Base-by-base conservation (phyloP, 371 early-diverging fungal species). In the Mucor irregularis region DNA sequence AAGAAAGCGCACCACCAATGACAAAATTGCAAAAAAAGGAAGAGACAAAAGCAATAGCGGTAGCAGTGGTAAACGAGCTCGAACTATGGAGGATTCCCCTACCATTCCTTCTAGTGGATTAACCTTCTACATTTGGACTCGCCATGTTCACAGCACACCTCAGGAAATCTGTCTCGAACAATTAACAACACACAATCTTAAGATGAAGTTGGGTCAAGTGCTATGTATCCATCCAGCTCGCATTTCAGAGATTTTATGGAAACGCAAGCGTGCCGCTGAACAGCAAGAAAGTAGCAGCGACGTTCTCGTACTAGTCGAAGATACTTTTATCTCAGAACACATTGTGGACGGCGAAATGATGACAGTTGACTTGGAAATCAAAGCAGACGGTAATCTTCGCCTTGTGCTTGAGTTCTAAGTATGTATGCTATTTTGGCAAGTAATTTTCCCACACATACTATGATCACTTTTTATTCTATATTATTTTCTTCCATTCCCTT, bases 201-300 rank as follows among this genome's bases (percentile, higher is more conserved):
- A 53, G 33, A 2, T 45, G 0, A 60, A 49, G 16, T 29, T 65
- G 21, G 37, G 53, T 1, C 9, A 47, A 5, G 7, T 59, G 5
- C 31, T 65, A 11, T 29, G 33, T 16, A 35, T 65, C 31, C 49
- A 60, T 34, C 52, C 49, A 21, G n/a, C 29, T 4, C 43, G 43
- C n/a, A 45, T 65, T 16, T 43, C 66, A 0, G 66, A 60, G 24
- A 51, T 65, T 8, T 26, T 65, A 26, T 65, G 66, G 66, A 38
- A 35, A 48, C 45, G 35, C 26, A 56, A 56, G 37, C 42, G 44
- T 0, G 3, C 29, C 6, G 19, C 33, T 6, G 29, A 30, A 11
- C n/a, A n/a, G n/a, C 14, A 42, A 17, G 33, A 50, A 19, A 29
- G 28, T 33, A 13, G 10, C 38, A 64, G 31, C n/a, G 52, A 51